Evolutionary conservation across 306 rosid species (phyloP), one percentile per base, ranked within the genome.

Genomic region (Fragaria ananassa): DNA sequence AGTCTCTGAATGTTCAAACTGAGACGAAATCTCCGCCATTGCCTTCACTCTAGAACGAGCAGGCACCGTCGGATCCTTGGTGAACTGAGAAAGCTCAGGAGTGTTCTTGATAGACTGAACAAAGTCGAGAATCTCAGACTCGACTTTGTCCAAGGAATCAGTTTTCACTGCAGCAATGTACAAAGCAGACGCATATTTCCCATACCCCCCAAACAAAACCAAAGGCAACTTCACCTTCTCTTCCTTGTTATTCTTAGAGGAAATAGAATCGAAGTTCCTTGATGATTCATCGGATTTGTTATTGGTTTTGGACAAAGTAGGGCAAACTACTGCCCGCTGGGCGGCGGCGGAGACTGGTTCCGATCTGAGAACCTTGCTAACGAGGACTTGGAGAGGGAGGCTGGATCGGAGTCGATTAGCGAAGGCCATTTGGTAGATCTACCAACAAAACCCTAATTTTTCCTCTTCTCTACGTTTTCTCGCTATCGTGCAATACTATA

Each of bases 181-280:
- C 89, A 95, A 77, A 62, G 97, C 97, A 82, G 93, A 76, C 45
- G 99, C 97, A 88, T 95, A 91, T 87, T 92, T 95, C 62, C 99
- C 99, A 68, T 91, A 53, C 46, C 96, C 97, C 72, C 97, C 99
- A 82, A 68, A 95, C 88, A 95, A 81, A 41, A 91, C 93, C 80
- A 90, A 54, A 17, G 99, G 97, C 42, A 91, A 73, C 97, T 92
- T 87, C 58, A 89, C 80, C 70, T 79, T 87, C 31, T 5, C 53
- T 19, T 89, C 93, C 86, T 60, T 89, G 75, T 61, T 29, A 14
- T 74, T 62, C 81, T 76, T 96, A 4, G 97, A 68, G 42, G 87
- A 50, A 10, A 83, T 78, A 29, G 98, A 86, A 70, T 64, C 37
- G 7, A 76, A 92, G 69, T 81, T 82, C 80, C 90, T 89, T 8